These are phyloP conservation scores for Fomitopsis pulvina DNA, from an alignment of 768 basidiomycete species.

Conservation along the genomic window DNA sequence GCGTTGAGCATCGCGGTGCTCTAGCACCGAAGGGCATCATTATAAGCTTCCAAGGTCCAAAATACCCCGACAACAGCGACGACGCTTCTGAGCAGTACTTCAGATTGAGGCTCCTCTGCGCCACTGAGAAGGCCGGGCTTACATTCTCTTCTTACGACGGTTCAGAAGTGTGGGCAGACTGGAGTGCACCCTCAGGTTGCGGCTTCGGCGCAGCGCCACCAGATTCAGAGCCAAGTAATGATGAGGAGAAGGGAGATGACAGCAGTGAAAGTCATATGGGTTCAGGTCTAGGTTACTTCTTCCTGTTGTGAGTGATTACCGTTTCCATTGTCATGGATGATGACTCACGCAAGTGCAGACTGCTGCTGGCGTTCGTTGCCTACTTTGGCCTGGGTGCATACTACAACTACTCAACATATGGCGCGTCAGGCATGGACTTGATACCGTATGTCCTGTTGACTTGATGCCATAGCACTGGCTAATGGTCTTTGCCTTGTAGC, in stretches of 20 bases:
- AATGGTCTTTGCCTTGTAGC: constrained; percentile 29
- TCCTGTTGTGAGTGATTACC: constrained; percentile 50
- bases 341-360: constrained; percentile 25
- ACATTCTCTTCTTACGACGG: constrained; percentile 57
- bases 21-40: constrained; percentile 49
- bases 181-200: constrained; percentile 61
- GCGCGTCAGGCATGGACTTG: constrained; percentile 74
- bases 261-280: constrained; percentile 33
- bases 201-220: constrained; percentile 23
- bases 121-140: constrained; percentile 36
- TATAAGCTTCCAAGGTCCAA: constrained; percentile 49
- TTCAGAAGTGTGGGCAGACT: constrained; percentile 47
- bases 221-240: constrained; percentile 11
- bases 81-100: constrained; percentile 49
- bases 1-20: background rate
- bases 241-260: constrained; percentile 27
- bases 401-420: constrained; percentile 85
- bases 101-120: constrained; percentile 56
- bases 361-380: constrained; percentile 55
- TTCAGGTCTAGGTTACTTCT: constrained; percentile 85
- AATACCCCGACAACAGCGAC: constrained; percentile 49
- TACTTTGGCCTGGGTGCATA: constrained; percentile 81
- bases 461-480: constrained; percentile 4
- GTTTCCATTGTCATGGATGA: background rate
- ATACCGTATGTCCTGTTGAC: constrained; percentile 60